Conservation (phyloP, 2,329 filamentous ascomycete genomes). For the Fusarium penzigii region DNA sequence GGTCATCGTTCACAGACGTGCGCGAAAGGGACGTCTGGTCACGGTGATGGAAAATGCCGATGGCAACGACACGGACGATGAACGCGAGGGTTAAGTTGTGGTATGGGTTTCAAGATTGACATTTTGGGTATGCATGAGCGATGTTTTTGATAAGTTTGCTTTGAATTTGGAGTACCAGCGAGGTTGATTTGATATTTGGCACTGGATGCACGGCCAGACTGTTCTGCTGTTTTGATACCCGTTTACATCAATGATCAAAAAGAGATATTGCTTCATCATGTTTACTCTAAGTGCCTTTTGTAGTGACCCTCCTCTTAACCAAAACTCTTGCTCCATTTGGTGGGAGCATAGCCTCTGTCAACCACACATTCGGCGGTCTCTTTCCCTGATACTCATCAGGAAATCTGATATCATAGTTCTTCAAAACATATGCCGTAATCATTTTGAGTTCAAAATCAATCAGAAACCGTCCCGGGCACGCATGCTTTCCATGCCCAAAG, state of each 20-base stretch:
- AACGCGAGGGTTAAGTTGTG: too few relatives aligned
- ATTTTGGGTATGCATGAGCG: too few relatives aligned
- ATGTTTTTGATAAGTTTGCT: too few relatives aligned
- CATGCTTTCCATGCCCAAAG: conserved; percentile 39
- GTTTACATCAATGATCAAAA: not conserved
- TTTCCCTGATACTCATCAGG: conserved; percentile 21
- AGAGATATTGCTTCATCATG: not conserved
- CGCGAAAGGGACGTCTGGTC: too few relatives aligned
- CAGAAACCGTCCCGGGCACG: conserved; percentile 34
- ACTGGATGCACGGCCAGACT: not conserved
- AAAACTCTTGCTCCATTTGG: conserved; percentile 17
- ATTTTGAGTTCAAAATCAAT: conserved; percentile 36
- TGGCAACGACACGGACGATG: too few relatives aligned
- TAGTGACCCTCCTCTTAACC: conserved; percentile 15
- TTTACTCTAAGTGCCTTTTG: not conserved
- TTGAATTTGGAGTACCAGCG: too few relatives aligned
- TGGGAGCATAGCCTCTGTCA: conserved; percentile 21
- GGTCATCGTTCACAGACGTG: too few relatives aligned
- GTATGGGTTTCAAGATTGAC: too few relatives aligned
- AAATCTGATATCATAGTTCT: conserved; percentile 23
- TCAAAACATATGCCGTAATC: conserved; percentile 26
- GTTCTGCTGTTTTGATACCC: not conserved
- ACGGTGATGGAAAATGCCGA: too few relatives aligned
- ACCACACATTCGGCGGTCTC: conserved; percentile 21
- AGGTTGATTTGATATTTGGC: too few relatives aligned